phyloP scores from a whole-genome alignment of 768 basidiomycete genomes.

The Rhodotorula babjevae region DNA sequence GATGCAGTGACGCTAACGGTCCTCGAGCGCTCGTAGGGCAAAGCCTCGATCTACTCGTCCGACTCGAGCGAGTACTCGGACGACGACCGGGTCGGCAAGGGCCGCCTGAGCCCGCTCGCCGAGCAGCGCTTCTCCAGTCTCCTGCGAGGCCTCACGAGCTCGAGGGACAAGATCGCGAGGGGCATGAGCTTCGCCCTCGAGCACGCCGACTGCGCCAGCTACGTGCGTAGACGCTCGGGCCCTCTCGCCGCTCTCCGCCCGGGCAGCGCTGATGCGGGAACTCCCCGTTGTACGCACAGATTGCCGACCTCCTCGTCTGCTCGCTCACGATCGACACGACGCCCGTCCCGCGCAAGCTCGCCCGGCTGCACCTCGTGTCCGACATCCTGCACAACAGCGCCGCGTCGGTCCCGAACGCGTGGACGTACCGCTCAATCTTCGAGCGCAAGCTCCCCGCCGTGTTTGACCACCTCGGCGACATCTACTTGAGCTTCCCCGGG shows the following conservation, averaged over 20 bases:
- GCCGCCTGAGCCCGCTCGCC: slow-evolving; percentile 69
- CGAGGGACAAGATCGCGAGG: slow-evolving; percentile 81
- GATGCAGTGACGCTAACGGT: not conserved
- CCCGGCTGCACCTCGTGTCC: slow-evolving; percentile 88
- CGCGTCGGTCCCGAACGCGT: slow-evolving; percentile 86
- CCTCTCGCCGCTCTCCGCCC: not conserved
- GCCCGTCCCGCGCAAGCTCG: slow-evolving; percentile 93
- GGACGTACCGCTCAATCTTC: slow-evolving; percentile 94
- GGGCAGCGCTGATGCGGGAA: not conserved
- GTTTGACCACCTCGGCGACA: slow-evolving; percentile 88
- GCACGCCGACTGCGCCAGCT: slow-evolving; percentile 90
- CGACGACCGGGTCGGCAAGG: slow-evolving; percentile 71
- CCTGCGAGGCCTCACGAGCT: slow-evolving; percentile 77
- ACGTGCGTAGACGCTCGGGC: slow-evolving; percentile 54
- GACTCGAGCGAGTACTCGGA: slow-evolving; percentile 95
- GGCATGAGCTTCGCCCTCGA: slow-evolving; percentile 97
- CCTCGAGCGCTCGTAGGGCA: slow-evolving; percentile 41
- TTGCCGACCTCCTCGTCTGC: slow-evolving; percentile 81
- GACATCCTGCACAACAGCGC: slow-evolving; percentile 95
- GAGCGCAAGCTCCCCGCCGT: slow-evolving; percentile 85
- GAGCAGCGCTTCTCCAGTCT: slow-evolving; percentile 82
- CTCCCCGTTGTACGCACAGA: slow-evolving; percentile 51
- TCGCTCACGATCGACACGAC: slow-evolving; percentile 87
- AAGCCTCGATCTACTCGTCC: slow-evolving; percentile 46
- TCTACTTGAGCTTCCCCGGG: slow-evolving; percentile 93